Evolutionary conservation across 306 rosid species (phyloP).

Genomic region (Cercis canadensis): DNA sequence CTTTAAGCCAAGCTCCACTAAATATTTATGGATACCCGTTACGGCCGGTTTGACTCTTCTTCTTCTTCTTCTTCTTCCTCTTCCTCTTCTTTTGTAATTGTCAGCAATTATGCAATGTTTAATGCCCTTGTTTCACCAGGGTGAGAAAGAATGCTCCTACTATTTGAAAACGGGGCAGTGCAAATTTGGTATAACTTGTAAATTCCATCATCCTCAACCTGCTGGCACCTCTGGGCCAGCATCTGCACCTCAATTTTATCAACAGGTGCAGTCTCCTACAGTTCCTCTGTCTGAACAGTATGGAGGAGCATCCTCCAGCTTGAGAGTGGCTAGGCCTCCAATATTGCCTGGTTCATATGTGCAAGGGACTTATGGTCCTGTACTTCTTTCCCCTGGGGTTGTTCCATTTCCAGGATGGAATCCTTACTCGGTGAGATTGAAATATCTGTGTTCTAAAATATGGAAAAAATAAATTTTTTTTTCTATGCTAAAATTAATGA

Average conservation of each 20-base stretch:
- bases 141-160: conserved; percentile 95
- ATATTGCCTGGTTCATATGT: conserved; percentile 77
- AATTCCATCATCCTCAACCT: conserved; percentile 91
- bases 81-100: neutral
- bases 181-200: conserved; percentile 94
- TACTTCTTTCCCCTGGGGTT: conserved; percentile 78
- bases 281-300: conserved; percentile 74
- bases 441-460: conserved; percentile 18
- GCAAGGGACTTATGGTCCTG: conserved; percentile 86
- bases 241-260: conserved; percentile 93
- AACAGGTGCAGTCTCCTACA: conserved; percentile 86
- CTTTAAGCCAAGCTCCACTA: conserved; percentile 75
- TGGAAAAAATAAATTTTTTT: conserved; percentile 5
- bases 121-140: conserved; percentile 55
- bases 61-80: neutral
- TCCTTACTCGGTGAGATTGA: conserved; percentile 76
- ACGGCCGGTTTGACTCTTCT: conserved; percentile 65
- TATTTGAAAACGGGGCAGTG: conserved; percentile 98
- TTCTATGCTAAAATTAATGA: neutral
- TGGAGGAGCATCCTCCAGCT: conserved; percentile 68
- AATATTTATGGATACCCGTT: conserved; percentile 83
- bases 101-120: conserved; percentile 22
- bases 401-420: conserved; percentile 82
- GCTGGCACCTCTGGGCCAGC: conserved; percentile 70
- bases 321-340: conserved; percentile 90